A percentile compares a stretch with the other conserved stretches of the same genome.
Evolutionary conservation across 2,329 filamentous ascomycete species (phyloP).

Genomic region (Calonectria montana): DNA sequence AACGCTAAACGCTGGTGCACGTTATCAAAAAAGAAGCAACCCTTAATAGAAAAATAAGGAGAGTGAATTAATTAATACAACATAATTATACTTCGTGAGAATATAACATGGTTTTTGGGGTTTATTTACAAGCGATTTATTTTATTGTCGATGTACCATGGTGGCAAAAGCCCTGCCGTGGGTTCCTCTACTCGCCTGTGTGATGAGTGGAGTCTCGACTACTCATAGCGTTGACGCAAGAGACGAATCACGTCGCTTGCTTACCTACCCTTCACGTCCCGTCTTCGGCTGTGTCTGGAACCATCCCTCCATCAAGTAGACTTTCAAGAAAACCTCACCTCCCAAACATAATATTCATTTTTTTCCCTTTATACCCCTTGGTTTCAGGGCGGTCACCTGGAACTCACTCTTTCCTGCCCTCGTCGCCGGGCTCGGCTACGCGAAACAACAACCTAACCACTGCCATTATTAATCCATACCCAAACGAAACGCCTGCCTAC

Average conservation of each 20-base stretch:
- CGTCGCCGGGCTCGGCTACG: neutral
- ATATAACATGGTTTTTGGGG: too few relatives aligned
- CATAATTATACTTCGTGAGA: too few relatives aligned
- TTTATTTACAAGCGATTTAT: too few relatives aligned
- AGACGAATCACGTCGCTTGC: constrained; percentile 34
- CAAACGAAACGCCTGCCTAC: constrained; percentile 8
- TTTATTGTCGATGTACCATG: neutral
- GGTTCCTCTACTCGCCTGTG: neutral
- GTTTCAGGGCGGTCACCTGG: neutral
- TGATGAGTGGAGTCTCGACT: neutral
- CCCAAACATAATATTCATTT: neutral
- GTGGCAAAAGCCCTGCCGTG: neutral
- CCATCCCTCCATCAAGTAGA: neutral
- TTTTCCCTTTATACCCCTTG: neutral
- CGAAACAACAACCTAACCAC: neutral
- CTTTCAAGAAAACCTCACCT: neutral
- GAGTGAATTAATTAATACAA: too few relatives aligned
- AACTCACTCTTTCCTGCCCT: neutral
- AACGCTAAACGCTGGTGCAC: too few relatives aligned
- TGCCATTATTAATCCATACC: constrained; percentile 28
- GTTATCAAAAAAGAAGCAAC: too few relatives aligned
- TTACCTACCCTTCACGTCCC: constrained; percentile 35
- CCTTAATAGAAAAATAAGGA: too few relatives aligned
- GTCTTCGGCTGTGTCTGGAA: neutral
- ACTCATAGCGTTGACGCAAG: neutral